Evolutionary conservation across 2,329 filamentous ascomycete species (phyloP).

Genomic region (Arthrobotrys sinensis): DNA sequence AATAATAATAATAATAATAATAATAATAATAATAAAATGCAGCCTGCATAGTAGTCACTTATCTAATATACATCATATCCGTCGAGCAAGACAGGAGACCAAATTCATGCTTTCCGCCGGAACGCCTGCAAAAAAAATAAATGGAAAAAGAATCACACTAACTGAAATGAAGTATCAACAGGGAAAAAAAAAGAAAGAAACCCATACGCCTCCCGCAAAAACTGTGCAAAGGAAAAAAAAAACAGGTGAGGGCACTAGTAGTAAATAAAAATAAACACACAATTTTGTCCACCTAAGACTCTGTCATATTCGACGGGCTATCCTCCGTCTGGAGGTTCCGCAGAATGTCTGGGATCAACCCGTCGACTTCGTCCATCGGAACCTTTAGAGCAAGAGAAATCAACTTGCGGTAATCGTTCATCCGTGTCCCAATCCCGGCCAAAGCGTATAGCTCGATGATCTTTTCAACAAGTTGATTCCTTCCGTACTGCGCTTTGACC

Average conservation of each 20-base stretch:
- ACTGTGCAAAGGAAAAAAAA: neutral
- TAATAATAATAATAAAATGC: too few species aligned
- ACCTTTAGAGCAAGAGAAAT: conserved; percentile 64
- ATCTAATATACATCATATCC: conserved; percentile 16
- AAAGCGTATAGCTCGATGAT: conserved; percentile 64
- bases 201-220: neutral
- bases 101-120: conserved; percentile 9
- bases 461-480: conserved; percentile 63
- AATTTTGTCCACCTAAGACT: conserved; percentile 25
- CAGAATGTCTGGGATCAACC: conserved; percentile 64
- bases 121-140: neutral
- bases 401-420: conserved; percentile 64
- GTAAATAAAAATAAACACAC: neutral
- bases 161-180: neutral
- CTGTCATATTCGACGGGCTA: conserved; percentile 41
- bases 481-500: conserved; percentile 62
- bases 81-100: neutral
- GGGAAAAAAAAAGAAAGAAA: neutral
- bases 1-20: too few species aligned
- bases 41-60: too few species aligned
- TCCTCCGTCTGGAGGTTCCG: conserved; percentile 64
- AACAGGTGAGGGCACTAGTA: neutral
- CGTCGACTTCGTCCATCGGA: conserved; percentile 64
- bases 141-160: neutral
- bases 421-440: conserved; percentile 63